Base-by-base conservation (phyloP, 1,284 basidiomycete genomes). In the Ustilago lituana region DNA sequence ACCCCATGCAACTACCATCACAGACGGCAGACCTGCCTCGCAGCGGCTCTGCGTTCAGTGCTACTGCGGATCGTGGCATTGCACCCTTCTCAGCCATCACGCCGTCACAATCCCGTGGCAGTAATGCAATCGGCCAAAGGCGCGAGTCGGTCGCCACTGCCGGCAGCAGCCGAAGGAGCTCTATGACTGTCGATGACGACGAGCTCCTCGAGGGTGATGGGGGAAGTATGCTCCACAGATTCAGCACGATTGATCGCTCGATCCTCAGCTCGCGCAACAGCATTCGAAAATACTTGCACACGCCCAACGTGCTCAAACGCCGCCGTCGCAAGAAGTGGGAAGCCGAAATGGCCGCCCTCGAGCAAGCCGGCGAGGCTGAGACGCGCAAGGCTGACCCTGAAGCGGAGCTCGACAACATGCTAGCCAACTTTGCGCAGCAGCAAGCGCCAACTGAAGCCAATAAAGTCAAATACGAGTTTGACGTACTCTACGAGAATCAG, bases 401-500 rank as follows among this genome's bases (percentile, higher is more conserved):
- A 19, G 60, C 63, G 4, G 72, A 77, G 53, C 64, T 76, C 32
- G 71, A 76, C 29, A 26, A 44, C 14, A 57, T 76, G 48, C 69
- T 76, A 2, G 70, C 61, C 43, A 72, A 77, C 41, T 45, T 72
- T 29, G 69, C 62, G 12, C 50, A 60, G 20, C 56, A 74, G 32
- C 51, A 76, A 32, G 73, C 63, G 5, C 76, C 74, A 1, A 19
- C 50, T 17, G 74, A 74, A 4, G 63, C 69, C 33, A 43, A 22
- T 49, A 62, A 66, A 29, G 67, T 63, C 32, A 63, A 62, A 40
- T 76, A 65, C 56, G 77, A 79, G 44, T 81, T 78, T 37, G 79
- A 81, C 51, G 68, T 81, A 32, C 66, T 81, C 19, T 78, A 80
- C 48, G 79, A 81, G 41, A 81, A 81, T 38, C 77, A 81, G 59